Conservation (phyloP, 2,329 filamentous ascomycete species). For the Tolypocladium cylindrosporum region DNA sequence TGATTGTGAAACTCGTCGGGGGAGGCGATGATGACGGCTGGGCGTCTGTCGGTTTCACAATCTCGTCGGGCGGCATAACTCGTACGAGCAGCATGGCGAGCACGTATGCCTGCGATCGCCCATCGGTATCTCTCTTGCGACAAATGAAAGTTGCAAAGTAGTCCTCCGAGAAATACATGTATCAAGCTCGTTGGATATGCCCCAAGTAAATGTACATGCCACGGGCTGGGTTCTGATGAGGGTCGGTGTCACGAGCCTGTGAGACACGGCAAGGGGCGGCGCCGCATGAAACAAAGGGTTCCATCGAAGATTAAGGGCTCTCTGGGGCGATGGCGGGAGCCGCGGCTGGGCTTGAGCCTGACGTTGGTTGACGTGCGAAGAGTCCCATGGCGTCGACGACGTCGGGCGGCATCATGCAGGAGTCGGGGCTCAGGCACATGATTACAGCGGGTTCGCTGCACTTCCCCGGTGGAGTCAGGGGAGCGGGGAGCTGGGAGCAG, state of each 20-base stretch:
- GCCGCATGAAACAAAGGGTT: background rate
- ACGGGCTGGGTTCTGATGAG: background rate
- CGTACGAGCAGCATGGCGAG: too few relatives aligned
- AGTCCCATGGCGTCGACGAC: background rate
- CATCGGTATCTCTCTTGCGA: background rate
- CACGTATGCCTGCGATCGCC: background rate
- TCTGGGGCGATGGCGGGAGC: background rate
- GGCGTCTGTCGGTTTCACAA: background rate
- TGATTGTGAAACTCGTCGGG: background rate
- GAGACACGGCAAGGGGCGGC: background rate
- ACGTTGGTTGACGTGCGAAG: background rate
- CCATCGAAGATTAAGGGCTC: background rate
- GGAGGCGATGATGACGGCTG: background rate
- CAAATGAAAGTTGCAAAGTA: too few relatives aligned
- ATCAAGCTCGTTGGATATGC: too few relatives aligned
- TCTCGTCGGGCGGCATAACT: background rate
- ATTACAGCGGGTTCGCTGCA: background rate
- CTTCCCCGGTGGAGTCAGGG: background rate
- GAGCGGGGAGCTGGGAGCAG: background rate
- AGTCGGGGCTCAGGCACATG: too few relatives aligned
- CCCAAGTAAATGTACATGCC: too few relatives aligned
- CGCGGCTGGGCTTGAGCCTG: background rate
- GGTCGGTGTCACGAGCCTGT: background rate
- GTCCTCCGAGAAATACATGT: too few relatives aligned
- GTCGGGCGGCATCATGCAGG: background rate